A percentile compares a stretch with the other conserved stretches of the same genome.
Conservation (phyloP, 805 yeast species). For the Saccharomycopsis amapae region DNA sequence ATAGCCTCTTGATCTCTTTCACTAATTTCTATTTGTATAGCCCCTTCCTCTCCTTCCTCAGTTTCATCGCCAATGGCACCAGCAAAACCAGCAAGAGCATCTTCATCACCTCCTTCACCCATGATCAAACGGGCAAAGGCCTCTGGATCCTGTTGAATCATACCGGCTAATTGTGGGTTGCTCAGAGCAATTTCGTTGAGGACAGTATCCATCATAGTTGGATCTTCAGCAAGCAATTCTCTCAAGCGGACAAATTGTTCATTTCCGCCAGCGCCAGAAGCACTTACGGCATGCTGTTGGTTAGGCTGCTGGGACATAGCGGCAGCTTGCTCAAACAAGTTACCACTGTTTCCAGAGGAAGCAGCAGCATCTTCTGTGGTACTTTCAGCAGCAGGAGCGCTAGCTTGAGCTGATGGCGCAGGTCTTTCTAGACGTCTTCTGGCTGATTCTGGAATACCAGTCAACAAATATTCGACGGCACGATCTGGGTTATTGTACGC, state of each 20-base stretch:
- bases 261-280: constrained; percentile 37
- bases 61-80: constrained; percentile 31
- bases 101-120: constrained; percentile 31
- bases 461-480: constrained; percentile 89
- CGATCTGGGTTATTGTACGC: constrained; percentile 97
- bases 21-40: constrained; percentile 55
- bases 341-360: constrained; percentile 26
- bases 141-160: constrained; percentile 84
- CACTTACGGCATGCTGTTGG: constrained; percentile 1
- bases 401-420: constrained; percentile 24
- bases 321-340: constrained; percentile 40
- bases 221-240: constrained; percentile 73
- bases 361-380: constrained; percentile 22
- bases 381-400: constrained; percentile 23
- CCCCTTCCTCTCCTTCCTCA: constrained; percentile 32
- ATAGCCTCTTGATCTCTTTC: constrained; percentile 88
- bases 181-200: constrained; percentile 73
- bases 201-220: constrained; percentile 79
- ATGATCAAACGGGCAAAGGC: constrained; percentile 70
- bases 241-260: constrained; percentile 51
- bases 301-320: constrained; percentile 31
- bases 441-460: constrained; percentile 74
- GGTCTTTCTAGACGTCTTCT: constrained; percentile 24
- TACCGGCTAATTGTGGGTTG: constrained; percentile 78
- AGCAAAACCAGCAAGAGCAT: too few relatives aligned